Conservation (phyloP, 2,329 filamentous ascomycete genomes). For the Fusarium decemcellulare region DNA sequence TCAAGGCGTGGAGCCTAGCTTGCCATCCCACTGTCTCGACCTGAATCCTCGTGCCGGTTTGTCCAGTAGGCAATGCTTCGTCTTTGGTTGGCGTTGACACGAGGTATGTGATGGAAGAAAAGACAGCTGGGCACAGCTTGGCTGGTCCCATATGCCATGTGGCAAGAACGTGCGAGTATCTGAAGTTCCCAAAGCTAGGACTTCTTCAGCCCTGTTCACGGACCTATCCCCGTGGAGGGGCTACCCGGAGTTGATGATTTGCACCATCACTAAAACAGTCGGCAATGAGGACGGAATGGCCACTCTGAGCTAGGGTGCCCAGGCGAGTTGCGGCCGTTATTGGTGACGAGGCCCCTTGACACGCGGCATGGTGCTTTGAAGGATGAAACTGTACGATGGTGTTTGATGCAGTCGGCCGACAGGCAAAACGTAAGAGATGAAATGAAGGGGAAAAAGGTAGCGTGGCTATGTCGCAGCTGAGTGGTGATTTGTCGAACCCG, state of each 20-base stretch:
- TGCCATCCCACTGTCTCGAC: background rate
- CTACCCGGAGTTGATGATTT: constrained; percentile 4
- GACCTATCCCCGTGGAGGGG: constrained; percentile 9
- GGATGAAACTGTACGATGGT: constrained; percentile 5
- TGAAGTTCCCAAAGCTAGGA: constrained; percentile 3
- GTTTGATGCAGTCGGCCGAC: constrained; percentile 1
- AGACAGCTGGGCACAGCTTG: constrained; percentile 6
- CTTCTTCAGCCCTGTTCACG: constrained; percentile 10
- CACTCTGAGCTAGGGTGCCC: background rate
- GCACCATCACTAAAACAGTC: background rate
- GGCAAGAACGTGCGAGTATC: background rate
- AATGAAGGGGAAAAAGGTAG: constrained; percentile 5
- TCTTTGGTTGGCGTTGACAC: background rate
- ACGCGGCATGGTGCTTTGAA: constrained; percentile 4
- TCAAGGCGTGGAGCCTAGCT: background rate
- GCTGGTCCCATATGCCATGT: constrained; percentile 6
- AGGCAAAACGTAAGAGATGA: constrained; percentile 6
- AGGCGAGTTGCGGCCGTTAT: background rate
- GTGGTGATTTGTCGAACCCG: background rate
- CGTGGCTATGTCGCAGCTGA: background rate
- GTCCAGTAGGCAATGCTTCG: background rate
- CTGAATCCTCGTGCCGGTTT: background rate
- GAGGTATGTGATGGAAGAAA: background rate
- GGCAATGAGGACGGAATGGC: constrained; percentile 7
- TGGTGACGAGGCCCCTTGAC: background rate